These are phyloP conservation scores for Pseudomicrostroma phylloplanum DNA, from an alignment of 1,284 basidiomycete genomes.

Conservation along the genomic window DNA sequence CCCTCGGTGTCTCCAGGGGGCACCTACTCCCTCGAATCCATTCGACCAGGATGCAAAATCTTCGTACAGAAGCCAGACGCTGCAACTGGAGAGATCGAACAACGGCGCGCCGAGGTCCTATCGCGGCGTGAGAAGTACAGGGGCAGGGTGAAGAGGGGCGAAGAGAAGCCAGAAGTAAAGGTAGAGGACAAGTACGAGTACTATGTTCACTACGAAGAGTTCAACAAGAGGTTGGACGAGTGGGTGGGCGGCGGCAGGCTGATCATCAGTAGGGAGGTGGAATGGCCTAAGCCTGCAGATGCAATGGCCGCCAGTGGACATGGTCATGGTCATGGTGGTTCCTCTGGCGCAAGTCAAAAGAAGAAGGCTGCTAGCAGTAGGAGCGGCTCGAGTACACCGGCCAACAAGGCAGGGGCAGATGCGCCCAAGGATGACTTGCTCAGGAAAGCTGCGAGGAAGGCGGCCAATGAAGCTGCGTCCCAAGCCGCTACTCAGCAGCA, in stretches of 20 bases:
- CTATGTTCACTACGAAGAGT: conserved; percentile 95
- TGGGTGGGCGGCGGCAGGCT: conserved; percentile 90
- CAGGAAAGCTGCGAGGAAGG: conserved; percentile 71
- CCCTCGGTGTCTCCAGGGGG: conserved; percentile 24
- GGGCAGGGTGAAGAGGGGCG: conserved; percentile 20
- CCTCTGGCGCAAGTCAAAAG: conserved; percentile 36
- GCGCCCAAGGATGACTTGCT: conserved; percentile 56
- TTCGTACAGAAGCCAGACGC: conserved; percentile 45
- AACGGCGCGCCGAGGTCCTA: conserved; percentile 46
- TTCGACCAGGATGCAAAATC: conserved; percentile 41
- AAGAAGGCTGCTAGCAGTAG: conserved; percentile 36
- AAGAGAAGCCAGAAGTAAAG: conserved; percentile 57
- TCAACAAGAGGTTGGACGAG: conserved; percentile 96
- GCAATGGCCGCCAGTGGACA: conserved; percentile 25
- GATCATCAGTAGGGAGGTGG: conserved; percentile 75
- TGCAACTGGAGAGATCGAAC: conserved; percentile 40
- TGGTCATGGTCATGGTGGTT: conserved; percentile 23
- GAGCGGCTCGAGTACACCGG: conserved; percentile 14
- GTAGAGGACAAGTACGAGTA: conserved; percentile 61
- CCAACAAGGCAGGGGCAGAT: conserved; percentile 19
- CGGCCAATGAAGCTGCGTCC: conserved; percentile 44
- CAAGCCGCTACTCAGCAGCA: conserved; percentile 11
- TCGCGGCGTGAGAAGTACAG: conserved; percentile 38
- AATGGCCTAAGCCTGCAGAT: conserved; percentile 71
- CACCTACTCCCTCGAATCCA: conserved; percentile 38